Conservation (phyloP, 140 eudicot species). For the Anethum foeniculum region DNA sequence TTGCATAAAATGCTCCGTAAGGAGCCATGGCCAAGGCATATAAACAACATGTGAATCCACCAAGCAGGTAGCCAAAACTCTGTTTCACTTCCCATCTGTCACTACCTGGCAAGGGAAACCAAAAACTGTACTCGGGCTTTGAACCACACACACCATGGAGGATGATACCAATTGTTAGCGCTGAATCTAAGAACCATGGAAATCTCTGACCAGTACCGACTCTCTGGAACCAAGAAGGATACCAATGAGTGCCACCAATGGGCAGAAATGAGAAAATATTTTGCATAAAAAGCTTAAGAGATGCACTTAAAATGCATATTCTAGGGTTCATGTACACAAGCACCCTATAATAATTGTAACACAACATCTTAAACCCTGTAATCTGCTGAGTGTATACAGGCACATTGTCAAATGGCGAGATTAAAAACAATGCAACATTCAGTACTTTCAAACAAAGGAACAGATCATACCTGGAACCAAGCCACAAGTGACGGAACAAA, state of each 20-base stretch:
- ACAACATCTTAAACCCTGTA: not conserved
- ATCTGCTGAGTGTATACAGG: not conserved
- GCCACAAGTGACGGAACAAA: slow-evolving; percentile 82
- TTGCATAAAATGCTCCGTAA: slow-evolving; percentile 67
- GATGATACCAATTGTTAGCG: slow-evolving; percentile 63
- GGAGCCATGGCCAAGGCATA: slow-evolving; percentile 79
- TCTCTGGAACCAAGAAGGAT: slow-evolving; percentile 49
- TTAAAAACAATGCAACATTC: not conserved
- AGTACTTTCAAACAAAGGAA: not conserved
- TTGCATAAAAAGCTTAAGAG: not conserved
- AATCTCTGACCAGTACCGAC: slow-evolving; percentile 57
- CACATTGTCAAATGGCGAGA: slow-evolving; percentile 3
- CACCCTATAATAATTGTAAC: not conserved
- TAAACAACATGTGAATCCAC: slow-evolving; percentile 66
- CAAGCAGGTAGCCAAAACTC: slow-evolving; percentile 69
- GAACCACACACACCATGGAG: slow-evolving; percentile 76
- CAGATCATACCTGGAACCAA: slow-evolving; percentile 76
- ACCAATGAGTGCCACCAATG: slow-evolving; percentile 10
- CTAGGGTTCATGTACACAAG: not conserved
- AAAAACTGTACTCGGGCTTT: slow-evolving; percentile 73
- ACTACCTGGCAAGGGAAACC: slow-evolving; percentile 52
- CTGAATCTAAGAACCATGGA: slow-evolving; percentile 81
- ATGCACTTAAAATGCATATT: not conserved
- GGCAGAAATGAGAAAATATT: not conserved
- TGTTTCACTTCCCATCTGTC: slow-evolving; percentile 48